phyloP scores from a whole-genome alignment of 345 rosid genomes.

The Arabis alpina region DNA sequence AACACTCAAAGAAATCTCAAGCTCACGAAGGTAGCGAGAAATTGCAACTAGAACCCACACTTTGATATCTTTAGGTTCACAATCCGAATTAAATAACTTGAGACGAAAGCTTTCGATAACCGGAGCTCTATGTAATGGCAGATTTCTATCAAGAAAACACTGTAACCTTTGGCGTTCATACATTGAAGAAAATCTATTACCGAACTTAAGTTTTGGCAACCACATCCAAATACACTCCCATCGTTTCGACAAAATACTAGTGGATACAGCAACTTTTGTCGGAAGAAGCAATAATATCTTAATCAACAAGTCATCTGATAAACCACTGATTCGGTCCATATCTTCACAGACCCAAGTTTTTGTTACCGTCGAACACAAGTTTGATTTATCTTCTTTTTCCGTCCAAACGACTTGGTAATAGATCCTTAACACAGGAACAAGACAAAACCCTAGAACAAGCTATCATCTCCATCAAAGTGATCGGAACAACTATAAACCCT shows the following conservation, averaged over 20 bases:
- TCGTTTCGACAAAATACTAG: slow-evolving; percentile 11
- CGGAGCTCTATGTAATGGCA: slow-evolving; percentile 17
- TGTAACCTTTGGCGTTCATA: neutral
- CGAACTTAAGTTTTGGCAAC: slow-evolving; percentile 13
- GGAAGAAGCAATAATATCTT: slow-evolving; percentile 18
- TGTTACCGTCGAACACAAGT: too few relatives aligned
- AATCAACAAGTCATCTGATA: slow-evolving; percentile 11
- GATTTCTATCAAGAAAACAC: neutral
- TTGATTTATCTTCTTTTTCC: too few relatives aligned
- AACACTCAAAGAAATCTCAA: neutral
- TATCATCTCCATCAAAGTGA: too few relatives aligned
- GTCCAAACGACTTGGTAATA: too few relatives aligned
- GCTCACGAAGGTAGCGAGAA: neutral
- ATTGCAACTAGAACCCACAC: slow-evolving; percentile 3
- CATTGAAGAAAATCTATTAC: too few relatives aligned
- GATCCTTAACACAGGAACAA: too few relatives aligned
- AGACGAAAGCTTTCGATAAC: slow-evolving; percentile 1
- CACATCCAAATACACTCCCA: slow-evolving; percentile 26
- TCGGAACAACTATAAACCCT: too few relatives aligned
- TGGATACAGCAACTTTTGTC: slow-evolving; percentile 9
- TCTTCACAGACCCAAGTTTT: neutral
- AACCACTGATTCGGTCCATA: slow-evolving; percentile 9
- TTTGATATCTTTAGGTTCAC: neutral
- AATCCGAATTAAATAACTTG: neutral
- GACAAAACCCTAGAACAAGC: too few relatives aligned